These are phyloP conservation scores for Solanum chmielewskii DNA, from an alignment of 257 asterid species.

Conservation along the genomic window DNA sequence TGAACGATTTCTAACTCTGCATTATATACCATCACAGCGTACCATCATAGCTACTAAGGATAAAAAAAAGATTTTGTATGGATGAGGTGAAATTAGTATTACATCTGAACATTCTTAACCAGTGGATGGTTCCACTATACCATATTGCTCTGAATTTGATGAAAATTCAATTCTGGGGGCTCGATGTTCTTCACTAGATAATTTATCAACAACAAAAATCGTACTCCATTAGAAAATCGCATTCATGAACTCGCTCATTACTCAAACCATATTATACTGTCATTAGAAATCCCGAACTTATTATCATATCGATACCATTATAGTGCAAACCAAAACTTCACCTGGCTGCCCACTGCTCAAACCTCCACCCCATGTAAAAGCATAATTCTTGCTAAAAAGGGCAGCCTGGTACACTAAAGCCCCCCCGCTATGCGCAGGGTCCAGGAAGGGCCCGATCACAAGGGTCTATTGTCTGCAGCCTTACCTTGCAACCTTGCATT, in stretches of 20 bases:
- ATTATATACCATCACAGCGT: not conserved
- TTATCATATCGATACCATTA: not conserved
- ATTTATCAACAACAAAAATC: not conserved
- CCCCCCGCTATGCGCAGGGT: not conserved
- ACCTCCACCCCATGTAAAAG: not conserved
- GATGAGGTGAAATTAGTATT: not conserved
- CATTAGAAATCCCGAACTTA: not conserved
- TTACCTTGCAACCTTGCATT: not conserved
- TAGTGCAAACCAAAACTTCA: not conserved
- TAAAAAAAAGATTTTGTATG: too few relatives aligned
- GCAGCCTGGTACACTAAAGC: not conserved
- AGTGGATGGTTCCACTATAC: not conserved
- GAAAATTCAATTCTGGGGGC: not conserved
- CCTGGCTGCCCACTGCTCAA: not conserved
- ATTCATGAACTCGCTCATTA: not conserved
- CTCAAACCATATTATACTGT: not conserved
- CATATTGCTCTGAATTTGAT: not conserved
- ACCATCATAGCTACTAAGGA: not conserved
- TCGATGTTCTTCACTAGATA: not conserved
- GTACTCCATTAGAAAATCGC: not conserved
- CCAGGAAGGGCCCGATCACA: not conserved
- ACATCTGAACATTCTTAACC: not conserved
- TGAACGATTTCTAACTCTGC: not conserved
- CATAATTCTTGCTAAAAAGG: not conserved
- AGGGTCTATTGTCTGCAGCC: not conserved